These are phyloP conservation scores for Chlorencoelia australis DNA, from an alignment of 2,329 filamentous ascomycete genomes.

Conservation along the genomic window DNA sequence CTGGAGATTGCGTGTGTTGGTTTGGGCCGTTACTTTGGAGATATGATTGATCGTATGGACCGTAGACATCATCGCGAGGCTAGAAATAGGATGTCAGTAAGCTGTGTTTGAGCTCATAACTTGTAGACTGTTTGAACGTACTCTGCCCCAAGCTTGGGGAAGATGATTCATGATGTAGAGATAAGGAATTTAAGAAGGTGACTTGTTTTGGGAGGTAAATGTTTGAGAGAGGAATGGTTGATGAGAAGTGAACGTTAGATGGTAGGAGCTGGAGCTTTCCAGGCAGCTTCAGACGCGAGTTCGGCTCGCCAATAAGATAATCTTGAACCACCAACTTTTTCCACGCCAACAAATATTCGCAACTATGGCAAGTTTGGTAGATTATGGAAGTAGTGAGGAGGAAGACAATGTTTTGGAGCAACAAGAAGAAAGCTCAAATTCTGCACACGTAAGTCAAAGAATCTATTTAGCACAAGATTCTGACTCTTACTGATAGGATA, in stretches of 20 bases:
- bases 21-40: constrained; percentile 64
- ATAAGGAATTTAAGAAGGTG: neutral
- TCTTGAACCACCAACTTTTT: neutral
- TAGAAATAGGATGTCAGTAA: constrained; percentile 38
- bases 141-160: constrained; percentile 63
- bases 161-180: constrained; percentile 53
- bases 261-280: constrained; percentile 7
- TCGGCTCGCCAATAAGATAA: too few species aligned
- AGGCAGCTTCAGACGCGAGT: constrained; percentile 9
- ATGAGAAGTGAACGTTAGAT: constrained; percentile 3
- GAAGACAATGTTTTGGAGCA: constrained; percentile 24
- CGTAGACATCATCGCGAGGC: constrained; percentile 97
- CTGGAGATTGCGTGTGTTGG: constrained; percentile 81
- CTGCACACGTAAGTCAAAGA: constrained; percentile 13
- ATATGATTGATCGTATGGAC: constrained; percentile 80
- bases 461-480: neutral
- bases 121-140: constrained; percentile 33
- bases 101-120: constrained; percentile 5
- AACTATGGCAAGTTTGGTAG: constrained; percentile 28
- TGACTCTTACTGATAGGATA: constrained; percentile 16
- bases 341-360: neutral
- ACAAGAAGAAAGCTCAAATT: constrained; percentile 9
- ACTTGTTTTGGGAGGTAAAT: constrained; percentile 5
- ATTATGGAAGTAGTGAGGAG: constrained; percentile 32
- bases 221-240: constrained; percentile 5